Percentiles rank a stretch among this genome's conserved stretches.
Conservation (phyloP, 2,329 filamentous ascomycete species). For the Fusarium sp. region DNA sequence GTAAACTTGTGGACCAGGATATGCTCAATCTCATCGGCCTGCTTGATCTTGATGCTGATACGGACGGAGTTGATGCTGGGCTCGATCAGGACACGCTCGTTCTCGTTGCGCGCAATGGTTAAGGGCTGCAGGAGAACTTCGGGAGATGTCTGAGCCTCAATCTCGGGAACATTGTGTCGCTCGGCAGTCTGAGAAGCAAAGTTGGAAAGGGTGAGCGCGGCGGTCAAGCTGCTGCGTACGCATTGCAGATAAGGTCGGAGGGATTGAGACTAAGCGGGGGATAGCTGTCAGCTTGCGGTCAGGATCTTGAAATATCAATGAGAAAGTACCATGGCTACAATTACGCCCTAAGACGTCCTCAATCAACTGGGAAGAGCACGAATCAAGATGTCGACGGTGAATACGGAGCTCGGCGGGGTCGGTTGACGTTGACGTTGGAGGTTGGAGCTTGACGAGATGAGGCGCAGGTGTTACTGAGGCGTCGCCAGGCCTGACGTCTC, state of each 20-base stretch:
- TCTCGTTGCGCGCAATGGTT: slow-evolving; percentile 93
- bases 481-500: slow-evolving; percentile 47
- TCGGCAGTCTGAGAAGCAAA: slow-evolving; percentile 98
- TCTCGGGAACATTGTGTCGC: slow-evolving; percentile 97
- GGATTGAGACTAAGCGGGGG: slow-evolving; percentile 81
- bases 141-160: slow-evolving; percentile 91
- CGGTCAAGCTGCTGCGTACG: slow-evolving; percentile 92
- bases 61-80: slow-evolving; percentile 97
- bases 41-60: slow-evolving; percentile 98
- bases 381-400: slow-evolving; percentile 28
- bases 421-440: slow-evolving; percentile 41
- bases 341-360: slow-evolving; percentile 15
- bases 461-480: slow-evolving; percentile 40
- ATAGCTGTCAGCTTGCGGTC: slow-evolving; percentile 33
- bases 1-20: slow-evolving; percentile 99
- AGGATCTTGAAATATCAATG: background rate
- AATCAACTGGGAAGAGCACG: slow-evolving; percentile 1
- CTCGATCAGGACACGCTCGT: slow-evolving; percentile 95
- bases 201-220: slow-evolving; percentile 88
- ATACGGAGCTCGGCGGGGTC: slow-evolving; percentile 42
- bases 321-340: slow-evolving; percentile 35
- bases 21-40: slow-evolving; percentile 98
- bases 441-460: slow-evolving; percentile 41
- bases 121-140: slow-evolving; percentile 94
- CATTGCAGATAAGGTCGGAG: slow-evolving; percentile 96